These are phyloP conservation scores for Fusarium anguioides DNA, from an alignment of 2,329 filamentous ascomycete genomes.

Conservation along the genomic window DNA sequence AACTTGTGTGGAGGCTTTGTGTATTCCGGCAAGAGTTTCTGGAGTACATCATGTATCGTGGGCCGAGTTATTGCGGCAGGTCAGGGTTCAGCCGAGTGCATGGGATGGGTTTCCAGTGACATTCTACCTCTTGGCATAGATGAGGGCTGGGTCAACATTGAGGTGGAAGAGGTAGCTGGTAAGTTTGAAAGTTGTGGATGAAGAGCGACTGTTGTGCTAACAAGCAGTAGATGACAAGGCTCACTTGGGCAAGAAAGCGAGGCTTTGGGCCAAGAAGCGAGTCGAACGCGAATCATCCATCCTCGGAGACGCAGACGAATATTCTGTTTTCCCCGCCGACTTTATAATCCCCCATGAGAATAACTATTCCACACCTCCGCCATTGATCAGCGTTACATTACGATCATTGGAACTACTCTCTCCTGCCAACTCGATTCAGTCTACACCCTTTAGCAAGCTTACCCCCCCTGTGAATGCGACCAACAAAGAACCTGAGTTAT, in stretches of 20 bases:
- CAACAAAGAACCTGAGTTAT: slow-evolving; percentile 47
- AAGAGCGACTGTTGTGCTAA: slow-evolving; percentile 19
- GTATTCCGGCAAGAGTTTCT: slow-evolving; percentile 73
- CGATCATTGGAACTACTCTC: slow-evolving; percentile 62
- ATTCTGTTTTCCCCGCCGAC: slow-evolving; percentile 67
- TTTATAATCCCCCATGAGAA: slow-evolving; percentile 71
- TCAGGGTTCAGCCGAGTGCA: slow-evolving; percentile 70
- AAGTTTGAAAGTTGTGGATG: slow-evolving; percentile 39
- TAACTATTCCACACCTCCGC: slow-evolving; percentile 60
- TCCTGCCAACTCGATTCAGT: slow-evolving; percentile 57
- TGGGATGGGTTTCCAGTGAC: slow-evolving; percentile 75
- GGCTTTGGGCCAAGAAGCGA: slow-evolving; percentile 69
- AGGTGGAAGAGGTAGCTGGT: slow-evolving; percentile 65
- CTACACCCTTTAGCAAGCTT: slow-evolving; percentile 56
- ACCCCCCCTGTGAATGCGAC: slow-evolving; percentile 14
- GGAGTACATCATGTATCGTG: slow-evolving; percentile 74
- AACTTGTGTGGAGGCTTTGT: slow-evolving; percentile 74
- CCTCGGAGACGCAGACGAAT: slow-evolving; percentile 66
- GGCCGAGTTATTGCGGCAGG: slow-evolving; percentile 73
- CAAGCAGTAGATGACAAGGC: slow-evolving; percentile 58
- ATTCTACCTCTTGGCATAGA: slow-evolving; percentile 62
- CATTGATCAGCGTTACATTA: slow-evolving; percentile 61
- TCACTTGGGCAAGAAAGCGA: slow-evolving; percentile 64
- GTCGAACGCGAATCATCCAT: slow-evolving; percentile 71
- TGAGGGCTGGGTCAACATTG: slow-evolving; percentile 70